These are phyloP conservation scores for Calamus simplicifolius DNA, from an alignment of 176 grass and related monocot species.

Conservation along the genomic window DNA sequence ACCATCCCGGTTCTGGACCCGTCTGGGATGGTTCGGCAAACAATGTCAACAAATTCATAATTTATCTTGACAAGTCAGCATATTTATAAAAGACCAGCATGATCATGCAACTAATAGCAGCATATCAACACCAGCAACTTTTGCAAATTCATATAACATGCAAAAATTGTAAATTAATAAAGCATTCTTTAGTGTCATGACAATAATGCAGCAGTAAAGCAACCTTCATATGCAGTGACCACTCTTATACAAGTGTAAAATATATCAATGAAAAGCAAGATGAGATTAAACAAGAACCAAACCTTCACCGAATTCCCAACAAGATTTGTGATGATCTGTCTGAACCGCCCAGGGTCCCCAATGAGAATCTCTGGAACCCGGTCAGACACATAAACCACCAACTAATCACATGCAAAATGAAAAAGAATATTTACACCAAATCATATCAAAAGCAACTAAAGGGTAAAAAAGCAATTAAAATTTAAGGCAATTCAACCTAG, in stretches of 20 bases:
- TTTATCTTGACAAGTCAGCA: too few relatives aligned
- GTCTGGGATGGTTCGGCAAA: too few relatives aligned
- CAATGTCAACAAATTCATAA: too few relatives aligned
- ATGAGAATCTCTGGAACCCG: slow-evolving; percentile 55
- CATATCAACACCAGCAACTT: too few relatives aligned
- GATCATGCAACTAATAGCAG: too few relatives aligned
- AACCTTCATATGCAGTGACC: too few relatives aligned
- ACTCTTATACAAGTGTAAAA: neutral
- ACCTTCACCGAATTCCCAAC: slow-evolving; percentile 87
- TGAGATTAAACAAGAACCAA: slow-evolving; percentile 16
- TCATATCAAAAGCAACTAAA: neutral
- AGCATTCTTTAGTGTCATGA: too few relatives aligned
- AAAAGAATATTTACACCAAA: slow-evolving; percentile 4
- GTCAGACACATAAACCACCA: slow-evolving; percentile 60
- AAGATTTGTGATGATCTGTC: slow-evolving; percentile 78
- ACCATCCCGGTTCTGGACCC: too few relatives aligned
- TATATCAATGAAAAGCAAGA: neutral
- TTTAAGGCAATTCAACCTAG: neutral
- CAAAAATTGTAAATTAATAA: too few relatives aligned
- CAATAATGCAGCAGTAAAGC: too few relatives aligned
- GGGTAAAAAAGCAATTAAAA: neutral
- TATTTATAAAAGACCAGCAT: too few relatives aligned
- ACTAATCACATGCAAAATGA: slow-evolving; percentile 25
- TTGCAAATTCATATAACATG: too few relatives aligned
- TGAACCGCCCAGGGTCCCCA: slow-evolving; percentile 57